Conservation (phyloP, 768 basidiomycete genomes). For the Tulasnella sp. region DNA sequence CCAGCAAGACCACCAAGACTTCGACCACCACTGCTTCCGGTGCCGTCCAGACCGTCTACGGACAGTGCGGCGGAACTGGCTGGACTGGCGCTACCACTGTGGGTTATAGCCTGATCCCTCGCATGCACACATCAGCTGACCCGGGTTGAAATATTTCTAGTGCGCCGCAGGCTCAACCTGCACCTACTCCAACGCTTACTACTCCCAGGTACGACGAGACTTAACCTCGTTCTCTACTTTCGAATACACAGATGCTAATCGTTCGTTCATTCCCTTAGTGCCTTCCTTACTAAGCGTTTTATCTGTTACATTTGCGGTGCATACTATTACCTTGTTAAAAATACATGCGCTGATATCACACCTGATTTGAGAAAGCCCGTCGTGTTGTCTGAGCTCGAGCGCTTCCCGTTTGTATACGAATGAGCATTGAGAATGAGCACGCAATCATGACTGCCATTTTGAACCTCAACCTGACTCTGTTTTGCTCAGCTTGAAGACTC, state of each 20-base stretch:
- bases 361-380: too few relatives aligned
- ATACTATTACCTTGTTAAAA: too few relatives aligned
- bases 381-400: too few relatives aligned
- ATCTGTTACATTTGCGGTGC: too few relatives aligned
- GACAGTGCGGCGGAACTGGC: slow-evolving; percentile 11
- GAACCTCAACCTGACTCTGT: too few relatives aligned
- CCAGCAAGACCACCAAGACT: background rate
- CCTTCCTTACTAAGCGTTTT: too few relatives aligned
- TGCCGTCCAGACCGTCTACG: background rate
- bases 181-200: slow-evolving; percentile 7
- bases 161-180: slow-evolving; percentile 4
- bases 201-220: slow-evolving; percentile 5
- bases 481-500: too few relatives aligned
- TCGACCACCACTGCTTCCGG: slow-evolving; percentile 9
- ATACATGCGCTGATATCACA: too few relatives aligned
- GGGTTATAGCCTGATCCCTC: background rate
- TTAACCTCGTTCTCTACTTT: background rate
- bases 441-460: too few relatives aligned
- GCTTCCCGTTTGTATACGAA: too few relatives aligned
- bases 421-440: too few relatives aligned
- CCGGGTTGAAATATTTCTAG: background rate
- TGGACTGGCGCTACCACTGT: background rate
- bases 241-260: background rate
- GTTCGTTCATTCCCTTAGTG: background rate
- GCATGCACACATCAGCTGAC: background rate